phyloP scores from a whole-genome alignment of 331 rosid species.

The Quercus phellos region DNA sequence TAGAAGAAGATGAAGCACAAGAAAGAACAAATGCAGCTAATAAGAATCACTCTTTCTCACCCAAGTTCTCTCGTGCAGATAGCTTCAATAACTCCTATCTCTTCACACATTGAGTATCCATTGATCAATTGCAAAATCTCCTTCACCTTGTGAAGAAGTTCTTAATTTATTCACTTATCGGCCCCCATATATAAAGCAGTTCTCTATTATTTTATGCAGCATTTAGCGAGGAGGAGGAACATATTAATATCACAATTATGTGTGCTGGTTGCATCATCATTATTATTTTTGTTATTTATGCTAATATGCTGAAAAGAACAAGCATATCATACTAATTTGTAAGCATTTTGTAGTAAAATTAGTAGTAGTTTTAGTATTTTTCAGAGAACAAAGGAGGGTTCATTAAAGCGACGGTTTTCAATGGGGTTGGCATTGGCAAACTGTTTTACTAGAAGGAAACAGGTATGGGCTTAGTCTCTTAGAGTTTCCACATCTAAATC shows the following conservation, averaged over 20 bases:
- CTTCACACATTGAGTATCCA: background rate
- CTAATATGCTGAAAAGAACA: background rate
- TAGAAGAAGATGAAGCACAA: constrained; percentile 8
- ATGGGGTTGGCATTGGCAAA: background rate
- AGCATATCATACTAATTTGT: too few species aligned
- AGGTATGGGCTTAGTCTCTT: background rate
- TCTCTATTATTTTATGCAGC: background rate
- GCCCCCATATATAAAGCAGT: background rate
- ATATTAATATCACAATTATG: background rate
- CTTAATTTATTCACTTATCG: constrained; percentile 1
- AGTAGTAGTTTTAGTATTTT: too few species aligned
- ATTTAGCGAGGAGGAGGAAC: constrained; percentile 1
- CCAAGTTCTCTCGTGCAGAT: constrained; percentile 1
- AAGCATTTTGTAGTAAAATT: too few species aligned
- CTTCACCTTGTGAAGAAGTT: background rate
- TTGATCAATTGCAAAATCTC: constrained; percentile 5
- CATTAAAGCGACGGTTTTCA: constrained; percentile 5
- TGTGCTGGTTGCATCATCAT: background rate
- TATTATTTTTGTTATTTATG: background rate
- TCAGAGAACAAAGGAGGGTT: background rate
- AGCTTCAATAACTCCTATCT: background rate
- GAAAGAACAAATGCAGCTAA: background rate
- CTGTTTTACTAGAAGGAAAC: background rate
- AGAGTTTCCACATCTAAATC: background rate
- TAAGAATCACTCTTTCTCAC: background rate